Conservation (phyloP, 495 filamentous ascomycete genomes). For the Lentithecium fluviatile region DNA sequence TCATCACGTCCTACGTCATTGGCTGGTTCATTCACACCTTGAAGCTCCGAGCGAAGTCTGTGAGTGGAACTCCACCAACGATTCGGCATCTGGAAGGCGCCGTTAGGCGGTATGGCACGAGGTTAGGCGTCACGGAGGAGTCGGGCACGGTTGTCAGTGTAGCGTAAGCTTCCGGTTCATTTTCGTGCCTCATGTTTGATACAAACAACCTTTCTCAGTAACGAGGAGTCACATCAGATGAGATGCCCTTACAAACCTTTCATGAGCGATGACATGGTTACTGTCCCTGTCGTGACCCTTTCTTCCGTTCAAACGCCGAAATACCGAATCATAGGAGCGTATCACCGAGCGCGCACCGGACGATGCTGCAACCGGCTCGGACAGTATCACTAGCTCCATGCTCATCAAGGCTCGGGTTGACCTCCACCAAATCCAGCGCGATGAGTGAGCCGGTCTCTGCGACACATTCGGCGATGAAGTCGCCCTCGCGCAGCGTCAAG, state of each 20-base stretch:
- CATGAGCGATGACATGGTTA: no score
- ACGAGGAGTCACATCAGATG: no score
- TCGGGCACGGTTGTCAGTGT: background rate
- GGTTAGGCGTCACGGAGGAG: background rate
- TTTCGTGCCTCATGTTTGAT: background rate
- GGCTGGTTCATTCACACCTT: no score
- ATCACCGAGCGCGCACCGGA: conserved; percentile 89
- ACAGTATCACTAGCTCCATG: conserved; percentile 85
- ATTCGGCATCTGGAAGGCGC: no score
- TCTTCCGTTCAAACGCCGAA: background rate
- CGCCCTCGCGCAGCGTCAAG: conserved; percentile 90
- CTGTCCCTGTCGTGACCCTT: no score
- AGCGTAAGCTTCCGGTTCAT: conserved; percentile 4
- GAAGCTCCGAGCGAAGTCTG: no score
- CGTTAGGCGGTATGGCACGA: no score
- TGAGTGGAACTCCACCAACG: no score
- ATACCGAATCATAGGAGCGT: conserved; percentile 63
- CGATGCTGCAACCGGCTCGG: conserved; percentile 81
- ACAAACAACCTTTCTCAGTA: no score
- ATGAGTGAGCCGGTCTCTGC: conserved; percentile 89
- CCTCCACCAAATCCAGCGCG: conserved; percentile 92
- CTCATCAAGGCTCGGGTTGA: conserved; percentile 82
- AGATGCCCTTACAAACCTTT: no score
- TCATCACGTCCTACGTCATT: no score
- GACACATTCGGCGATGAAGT: conserved; percentile 96